Conservation (phyloP, 345 rosid genomes). For the Populus simonii region DNA sequence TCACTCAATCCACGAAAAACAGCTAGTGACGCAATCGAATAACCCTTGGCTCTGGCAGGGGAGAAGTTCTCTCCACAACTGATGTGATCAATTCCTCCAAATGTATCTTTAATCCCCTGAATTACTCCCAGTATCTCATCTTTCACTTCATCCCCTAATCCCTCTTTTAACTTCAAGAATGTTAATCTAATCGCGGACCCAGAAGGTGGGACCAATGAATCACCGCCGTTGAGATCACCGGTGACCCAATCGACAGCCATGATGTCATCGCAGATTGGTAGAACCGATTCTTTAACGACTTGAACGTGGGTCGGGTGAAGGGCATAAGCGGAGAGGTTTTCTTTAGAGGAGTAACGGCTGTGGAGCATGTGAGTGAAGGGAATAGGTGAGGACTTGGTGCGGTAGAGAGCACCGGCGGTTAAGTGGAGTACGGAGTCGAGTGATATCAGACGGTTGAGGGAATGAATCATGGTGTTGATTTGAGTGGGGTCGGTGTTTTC, state of each 20-base stretch:
- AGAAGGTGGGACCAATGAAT: conserved; percentile 26
- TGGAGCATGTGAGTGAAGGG: conserved; percentile 83
- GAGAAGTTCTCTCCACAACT: conserved; percentile 75
- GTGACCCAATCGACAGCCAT: conserved; percentile 85
- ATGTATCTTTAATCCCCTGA: conserved; percentile 40
- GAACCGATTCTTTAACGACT: conserved; percentile 54
- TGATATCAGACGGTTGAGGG: conserved; percentile 50
- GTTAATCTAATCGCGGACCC: conserved; percentile 46
- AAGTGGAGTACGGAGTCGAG: conserved; percentile 64
- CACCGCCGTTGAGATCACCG: conserved; percentile 26
- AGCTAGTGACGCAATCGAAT: conserved; percentile 61
- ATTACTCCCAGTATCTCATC: conserved; percentile 50
- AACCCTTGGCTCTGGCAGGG: conserved; percentile 70
- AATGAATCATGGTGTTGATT: conserved; percentile 49
- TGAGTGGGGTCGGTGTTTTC: conserved; percentile 40
- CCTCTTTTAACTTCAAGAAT: conserved; percentile 62
- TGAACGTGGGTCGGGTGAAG: conserved; percentile 58
- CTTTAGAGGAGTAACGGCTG: conserved; percentile 70
- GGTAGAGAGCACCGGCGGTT: conserved; percentile 53
- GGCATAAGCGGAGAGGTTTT: conserved; percentile 49
- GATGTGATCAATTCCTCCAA: conserved; percentile 42
- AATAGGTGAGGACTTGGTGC: conserved; percentile 39
- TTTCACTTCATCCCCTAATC: conserved; percentile 37
- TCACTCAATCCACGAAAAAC: conserved; percentile 45
- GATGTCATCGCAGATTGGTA: conserved; percentile 67